A percentile compares a stretch with the other conserved stretches of the same genome.
phyloP scores from a whole-genome alignment of 495 filamentous ascomycete species.

The Physcia stellaris region DNA sequence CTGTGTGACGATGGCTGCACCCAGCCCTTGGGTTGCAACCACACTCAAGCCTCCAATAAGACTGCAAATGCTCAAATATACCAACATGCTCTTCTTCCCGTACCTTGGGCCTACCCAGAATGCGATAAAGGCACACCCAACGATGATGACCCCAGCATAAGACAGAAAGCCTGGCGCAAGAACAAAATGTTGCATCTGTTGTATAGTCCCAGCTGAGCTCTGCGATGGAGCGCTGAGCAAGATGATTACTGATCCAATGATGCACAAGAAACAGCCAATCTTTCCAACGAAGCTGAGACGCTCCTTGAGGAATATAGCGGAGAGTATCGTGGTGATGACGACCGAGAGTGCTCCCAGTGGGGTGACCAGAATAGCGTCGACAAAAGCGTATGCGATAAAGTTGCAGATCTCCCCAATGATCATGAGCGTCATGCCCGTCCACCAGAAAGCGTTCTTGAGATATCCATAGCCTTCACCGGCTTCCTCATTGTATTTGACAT shows the following conservation, averaged over 20 bases:
- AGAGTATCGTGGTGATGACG: slow-evolving; percentile 84
- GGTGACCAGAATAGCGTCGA: slow-evolving; percentile 92
- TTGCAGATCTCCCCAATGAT: slow-evolving; percentile 95
- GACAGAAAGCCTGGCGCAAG: slow-evolving; percentile 73
- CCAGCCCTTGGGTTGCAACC: slow-evolving; percentile 86
- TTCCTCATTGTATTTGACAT: slow-evolving; percentile 92
- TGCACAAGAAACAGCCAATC: slow-evolving; percentile 89
- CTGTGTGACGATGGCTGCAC: slow-evolving; percentile 82
- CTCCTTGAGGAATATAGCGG: slow-evolving; percentile 93
- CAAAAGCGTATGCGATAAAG: slow-evolving; percentile 93
- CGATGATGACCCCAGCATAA: slow-evolving; percentile 73
- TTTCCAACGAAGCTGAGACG: slow-evolving; percentile 90
- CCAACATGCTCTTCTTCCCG: slow-evolving; percentile 93
- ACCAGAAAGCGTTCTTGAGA: slow-evolving; percentile 92
- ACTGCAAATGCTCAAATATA: slow-evolving; percentile 93
- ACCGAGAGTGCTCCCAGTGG: slow-evolving; percentile 91
- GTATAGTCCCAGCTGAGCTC: slow-evolving; percentile 74
- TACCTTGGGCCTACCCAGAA: slow-evolving; percentile 81
- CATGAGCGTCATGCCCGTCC: slow-evolving; percentile 94
- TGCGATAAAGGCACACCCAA: slow-evolving; percentile 56
- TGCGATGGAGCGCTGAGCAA: slow-evolving; percentile 83
- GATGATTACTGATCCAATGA: slow-evolving; percentile 85
- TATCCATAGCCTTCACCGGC: slow-evolving; percentile 97
- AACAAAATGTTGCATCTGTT: slow-evolving; percentile 85
- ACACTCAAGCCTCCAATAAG: slow-evolving; percentile 89